Conservation (phyloP, 306 rosid genomes). For the Cicer judaicum region DNA sequence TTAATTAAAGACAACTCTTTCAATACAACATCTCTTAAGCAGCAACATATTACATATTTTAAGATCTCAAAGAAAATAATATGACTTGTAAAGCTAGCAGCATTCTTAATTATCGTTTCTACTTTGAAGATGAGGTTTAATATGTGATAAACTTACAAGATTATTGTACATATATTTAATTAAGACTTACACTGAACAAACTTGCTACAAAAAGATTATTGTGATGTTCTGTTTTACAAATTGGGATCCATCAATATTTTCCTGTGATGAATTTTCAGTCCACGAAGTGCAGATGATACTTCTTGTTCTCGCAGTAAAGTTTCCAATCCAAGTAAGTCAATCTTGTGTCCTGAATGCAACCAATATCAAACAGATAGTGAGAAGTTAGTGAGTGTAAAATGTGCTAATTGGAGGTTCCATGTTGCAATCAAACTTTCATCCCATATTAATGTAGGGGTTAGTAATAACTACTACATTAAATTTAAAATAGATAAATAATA, state of each 20-base stretch:
- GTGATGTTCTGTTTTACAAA: slow-evolving; percentile 35
- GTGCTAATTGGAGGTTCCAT: background rate
- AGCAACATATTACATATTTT: too few species aligned
- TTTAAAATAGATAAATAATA: too few species aligned
- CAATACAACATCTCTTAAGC: too few species aligned
- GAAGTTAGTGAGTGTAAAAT: background rate
- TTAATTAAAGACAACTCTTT: too few species aligned
- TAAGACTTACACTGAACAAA: slow-evolving; percentile 41
- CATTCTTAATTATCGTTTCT: background rate
- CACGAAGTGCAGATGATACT: slow-evolving; percentile 38
- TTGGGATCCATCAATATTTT: slow-evolving; percentile 33
- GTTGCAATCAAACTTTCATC: too few species aligned
- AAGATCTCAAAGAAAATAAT: too few species aligned
- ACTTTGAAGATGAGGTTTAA: background rate
- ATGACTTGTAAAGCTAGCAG: too few species aligned
- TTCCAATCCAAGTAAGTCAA: slow-evolving; percentile 33
- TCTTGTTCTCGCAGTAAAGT: slow-evolving; percentile 16
- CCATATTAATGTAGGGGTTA: too few species aligned
- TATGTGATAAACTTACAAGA: slow-evolving; percentile 24
- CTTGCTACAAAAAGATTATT: slow-evolving; percentile 29
- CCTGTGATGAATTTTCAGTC: slow-evolving; percentile 11
- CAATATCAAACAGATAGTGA: background rate
- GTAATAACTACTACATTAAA: too few species aligned
- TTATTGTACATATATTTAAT: slow-evolving; percentile 40
- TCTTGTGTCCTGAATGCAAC: slow-evolving; percentile 46